Evolutionary conservation across 2,329 filamentous ascomycete genomes (phyloP).

Genomic region (Ceratocystis harringtonii): DNA sequence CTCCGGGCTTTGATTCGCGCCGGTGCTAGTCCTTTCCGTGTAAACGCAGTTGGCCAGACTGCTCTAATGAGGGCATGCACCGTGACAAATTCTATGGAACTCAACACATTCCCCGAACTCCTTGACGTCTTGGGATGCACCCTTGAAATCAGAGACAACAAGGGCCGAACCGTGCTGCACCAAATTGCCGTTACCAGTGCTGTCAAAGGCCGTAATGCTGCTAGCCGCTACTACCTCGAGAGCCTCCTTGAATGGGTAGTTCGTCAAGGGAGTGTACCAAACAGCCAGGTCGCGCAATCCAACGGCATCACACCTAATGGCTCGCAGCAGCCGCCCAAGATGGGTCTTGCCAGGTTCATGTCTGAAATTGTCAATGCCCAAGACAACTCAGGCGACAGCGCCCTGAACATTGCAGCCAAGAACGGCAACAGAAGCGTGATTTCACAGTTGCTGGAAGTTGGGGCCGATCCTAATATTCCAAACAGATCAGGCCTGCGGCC

Average conservation of each 20-base stretch:
- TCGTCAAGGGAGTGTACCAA: constrained; percentile 56
- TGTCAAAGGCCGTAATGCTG: constrained; percentile 80
- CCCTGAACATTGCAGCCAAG: constrained; percentile 80
- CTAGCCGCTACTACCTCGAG: constrained; percentile 91
- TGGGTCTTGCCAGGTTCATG: constrained; percentile 86
- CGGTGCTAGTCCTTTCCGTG: constrained; percentile 74
- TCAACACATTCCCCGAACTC: constrained; percentile 76
- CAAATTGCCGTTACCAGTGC: constrained; percentile 94
- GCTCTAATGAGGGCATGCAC: constrained; percentile 83
- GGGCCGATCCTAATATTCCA: constrained; percentile 79
- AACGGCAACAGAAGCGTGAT: constrained; percentile 92
- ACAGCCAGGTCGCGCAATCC: constrained; percentile 30
- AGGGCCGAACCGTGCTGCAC: constrained; percentile 81
- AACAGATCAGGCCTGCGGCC: constrained; percentile 82
- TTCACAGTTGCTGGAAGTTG: constrained; percentile 88
- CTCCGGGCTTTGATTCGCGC: constrained; percentile 66
- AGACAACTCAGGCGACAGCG: constrained; percentile 88
- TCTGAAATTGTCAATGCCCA: constrained; percentile 92
- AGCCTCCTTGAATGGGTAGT: constrained; percentile 90
- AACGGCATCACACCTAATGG: constrained; percentile 25
- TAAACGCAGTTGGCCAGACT: constrained; percentile 82
- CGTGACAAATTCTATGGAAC: constrained; percentile 88
- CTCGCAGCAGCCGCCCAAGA: constrained; percentile 41
- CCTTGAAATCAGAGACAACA: constrained; percentile 78
- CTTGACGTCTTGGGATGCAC: constrained; percentile 78